These are phyloP conservation scores for Gynochthodes officinalis DNA, from an alignment of 257 asterid genomes.

Conservation along the genomic window DNA sequence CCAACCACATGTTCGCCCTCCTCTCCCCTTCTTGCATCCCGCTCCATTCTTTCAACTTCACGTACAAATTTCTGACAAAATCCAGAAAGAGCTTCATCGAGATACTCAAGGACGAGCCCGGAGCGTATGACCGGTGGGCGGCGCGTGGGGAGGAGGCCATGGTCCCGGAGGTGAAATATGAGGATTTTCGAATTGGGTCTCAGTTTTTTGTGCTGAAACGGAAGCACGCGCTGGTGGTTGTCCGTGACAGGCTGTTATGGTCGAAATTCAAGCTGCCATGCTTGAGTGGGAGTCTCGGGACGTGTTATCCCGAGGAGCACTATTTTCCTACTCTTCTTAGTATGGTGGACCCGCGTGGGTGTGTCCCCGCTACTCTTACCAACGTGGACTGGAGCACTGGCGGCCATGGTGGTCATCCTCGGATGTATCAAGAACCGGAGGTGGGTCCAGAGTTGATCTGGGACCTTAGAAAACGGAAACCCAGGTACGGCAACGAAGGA, in stretches of 20 bases:
- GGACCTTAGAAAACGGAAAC: slow-evolving; percentile 30
- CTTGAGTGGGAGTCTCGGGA: slow-evolving; percentile 21
- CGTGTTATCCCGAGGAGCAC: slow-evolving; percentile 91
- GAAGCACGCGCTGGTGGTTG: slow-evolving; percentile 53
- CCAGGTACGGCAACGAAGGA: slow-evolving; percentile 52
- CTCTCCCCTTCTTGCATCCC: slow-evolving; percentile 70
- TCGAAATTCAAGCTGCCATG: slow-evolving; percentile 66
- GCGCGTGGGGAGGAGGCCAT: slow-evolving; percentile 78
- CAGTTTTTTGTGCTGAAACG: slow-evolving; percentile 65
- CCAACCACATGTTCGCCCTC: slow-evolving; percentile 66
- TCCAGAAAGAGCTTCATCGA: slow-evolving; percentile 62
- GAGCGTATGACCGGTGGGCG: slow-evolving; percentile 66
- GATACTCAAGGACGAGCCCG: slow-evolving; percentile 50
- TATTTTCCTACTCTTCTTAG: slow-evolving; percentile 68
- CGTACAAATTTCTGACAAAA: slow-evolving; percentile 22
- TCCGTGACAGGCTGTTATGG: slow-evolving; percentile 57
- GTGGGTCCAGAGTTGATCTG: slow-evolving; percentile 48
- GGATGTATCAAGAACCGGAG: slow-evolving; percentile 38
- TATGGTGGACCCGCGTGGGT: slow-evolving; percentile 69
- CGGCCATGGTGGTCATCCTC: slow-evolving; percentile 58
- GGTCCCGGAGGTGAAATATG: slow-evolving; percentile 58
- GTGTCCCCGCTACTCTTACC: slow-evolving; percentile 61
- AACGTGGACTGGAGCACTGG: slow-evolving; percentile 77
- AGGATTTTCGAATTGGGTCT: slow-evolving; percentile 76
- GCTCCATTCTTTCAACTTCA: slow-evolving; percentile 48